Percentiles rank a stretch among this genome's conserved stretches.
Conservation (phyloP, 192 early-diverging fungal species). For the Rhizoclosmatium globosum region DNA sequence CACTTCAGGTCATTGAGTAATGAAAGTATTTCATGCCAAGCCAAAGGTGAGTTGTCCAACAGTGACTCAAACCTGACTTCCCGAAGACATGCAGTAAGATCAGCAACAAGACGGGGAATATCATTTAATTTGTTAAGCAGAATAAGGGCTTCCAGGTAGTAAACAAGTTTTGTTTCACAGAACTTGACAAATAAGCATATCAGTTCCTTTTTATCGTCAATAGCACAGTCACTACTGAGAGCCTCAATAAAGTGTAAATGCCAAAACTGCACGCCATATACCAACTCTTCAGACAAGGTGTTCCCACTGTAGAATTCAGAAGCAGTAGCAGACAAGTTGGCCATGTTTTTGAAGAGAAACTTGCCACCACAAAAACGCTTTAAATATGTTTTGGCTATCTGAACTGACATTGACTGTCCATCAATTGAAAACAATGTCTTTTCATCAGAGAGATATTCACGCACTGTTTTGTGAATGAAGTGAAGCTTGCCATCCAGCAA, state of each 20-base stretch:
- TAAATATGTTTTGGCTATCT: neutral
- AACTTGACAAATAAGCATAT: neutral
- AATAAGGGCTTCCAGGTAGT: slow-evolving; percentile 1
- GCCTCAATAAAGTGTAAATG: slow-evolving; percentile 13
- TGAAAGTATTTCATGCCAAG: neutral
- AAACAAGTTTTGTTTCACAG: neutral
- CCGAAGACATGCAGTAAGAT: neutral
- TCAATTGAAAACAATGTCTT: neutral
- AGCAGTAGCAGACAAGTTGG: neutral
- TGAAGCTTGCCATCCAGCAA: neutral
- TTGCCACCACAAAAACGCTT: neutral
- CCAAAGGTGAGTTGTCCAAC: neutral
- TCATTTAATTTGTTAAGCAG: slow-evolving; percentile 4
- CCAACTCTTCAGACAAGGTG: neutral
- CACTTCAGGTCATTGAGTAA: slow-evolving; percentile 7
- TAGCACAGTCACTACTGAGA: neutral
- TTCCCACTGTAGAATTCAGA: neutral
- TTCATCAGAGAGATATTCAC: neutral
- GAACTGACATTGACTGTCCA: neutral
- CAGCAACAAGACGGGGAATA: neutral
- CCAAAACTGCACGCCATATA: neutral
- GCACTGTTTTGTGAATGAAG: neutral
- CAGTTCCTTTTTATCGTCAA: neutral
- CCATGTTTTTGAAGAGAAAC: neutral
- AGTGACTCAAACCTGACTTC: too few species aligned